phyloP scores from a whole-genome alignment of 176 grass and related monocot genomes.

The Oryza glaberrima region DNA sequence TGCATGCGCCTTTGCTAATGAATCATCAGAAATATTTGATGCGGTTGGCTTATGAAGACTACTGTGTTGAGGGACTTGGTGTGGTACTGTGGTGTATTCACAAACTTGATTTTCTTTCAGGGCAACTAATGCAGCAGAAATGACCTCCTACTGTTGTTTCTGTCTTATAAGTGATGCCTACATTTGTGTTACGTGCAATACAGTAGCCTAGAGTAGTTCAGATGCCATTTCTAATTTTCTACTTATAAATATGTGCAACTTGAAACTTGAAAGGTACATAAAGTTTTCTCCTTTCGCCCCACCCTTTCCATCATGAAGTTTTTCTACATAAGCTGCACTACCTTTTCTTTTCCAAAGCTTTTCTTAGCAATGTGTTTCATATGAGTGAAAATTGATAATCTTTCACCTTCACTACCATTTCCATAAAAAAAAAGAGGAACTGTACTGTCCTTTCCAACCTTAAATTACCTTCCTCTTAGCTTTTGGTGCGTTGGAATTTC shows the following conservation, averaged over 20 bases:
- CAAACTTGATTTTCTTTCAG: background rate
- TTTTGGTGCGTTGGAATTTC: no score
- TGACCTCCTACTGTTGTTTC: conserved; percentile 11
- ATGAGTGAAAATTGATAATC: background rate
- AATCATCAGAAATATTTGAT: conserved; percentile 1
- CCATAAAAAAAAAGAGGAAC: background rate
- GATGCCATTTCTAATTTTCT: background rate
- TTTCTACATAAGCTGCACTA: background rate
- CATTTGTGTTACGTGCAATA: background rate
- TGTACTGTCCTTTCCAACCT: background rate
- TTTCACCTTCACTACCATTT: background rate
- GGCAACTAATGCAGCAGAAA: background rate
- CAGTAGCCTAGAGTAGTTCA: conserved; percentile 2
- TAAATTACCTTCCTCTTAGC: background rate
- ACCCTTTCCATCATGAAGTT: background rate
- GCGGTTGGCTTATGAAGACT: background rate
- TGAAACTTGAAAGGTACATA: background rate
- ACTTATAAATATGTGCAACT: background rate
- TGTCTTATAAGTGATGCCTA: background rate
- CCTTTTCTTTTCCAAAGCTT: background rate
- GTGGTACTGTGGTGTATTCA: background rate
- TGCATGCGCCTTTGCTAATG: background rate
- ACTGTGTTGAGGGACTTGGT: background rate
- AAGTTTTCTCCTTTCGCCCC: background rate
- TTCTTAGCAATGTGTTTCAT: background rate